Percentiles rank a stretch among this genome's conserved stretches.
Conservation (phyloP, 768 basidiomycete genomes). For the Strobilomyces confusus region DNA sequence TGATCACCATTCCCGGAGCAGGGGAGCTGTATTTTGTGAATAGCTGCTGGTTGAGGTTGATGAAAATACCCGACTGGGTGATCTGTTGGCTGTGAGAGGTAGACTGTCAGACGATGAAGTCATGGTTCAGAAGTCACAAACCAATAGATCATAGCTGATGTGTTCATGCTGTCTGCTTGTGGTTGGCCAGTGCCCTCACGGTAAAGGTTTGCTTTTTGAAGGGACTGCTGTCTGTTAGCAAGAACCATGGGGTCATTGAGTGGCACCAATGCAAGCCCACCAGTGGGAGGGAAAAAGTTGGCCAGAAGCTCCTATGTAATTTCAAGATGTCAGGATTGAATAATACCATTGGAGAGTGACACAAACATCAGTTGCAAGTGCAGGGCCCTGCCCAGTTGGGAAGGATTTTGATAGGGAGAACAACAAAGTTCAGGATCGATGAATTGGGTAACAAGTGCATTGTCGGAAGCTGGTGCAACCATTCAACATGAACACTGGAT, state of each 20-base stretch:
- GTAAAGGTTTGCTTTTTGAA: conserved; percentile 27
- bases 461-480: conserved; percentile 21
- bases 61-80: conserved; percentile 21
- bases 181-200: conserved; percentile 27
- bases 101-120: neutral
- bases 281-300: conserved; percentile 21
- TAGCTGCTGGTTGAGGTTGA: conserved; percentile 18
- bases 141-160: conserved; percentile 22
- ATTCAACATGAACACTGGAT: neutral
- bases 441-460: conserved; percentile 23
- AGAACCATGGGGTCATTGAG: conserved; percentile 27
- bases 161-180: conserved; percentile 19
- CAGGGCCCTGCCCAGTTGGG: conserved; percentile 13
- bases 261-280: conserved; percentile 24
- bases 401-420: conserved; percentile 24
- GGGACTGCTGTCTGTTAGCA: conserved; percentile 21
- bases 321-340: neutral
- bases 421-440: conserved; percentile 26
- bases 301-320: conserved; percentile 24
- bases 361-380: conserved; percentile 24
- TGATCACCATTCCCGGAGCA: conserved; percentile 18
- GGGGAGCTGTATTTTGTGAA: conserved; percentile 19
- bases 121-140: neutral
- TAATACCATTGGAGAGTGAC: neutral
- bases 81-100: conserved; percentile 17